Percentiles rank a stretch among this genome's conserved stretches.
These are phyloP conservation scores for Discostella stelligeroides DNA, from an alignment of 108 stramenopile species.

Conservation along the genomic window DNA sequence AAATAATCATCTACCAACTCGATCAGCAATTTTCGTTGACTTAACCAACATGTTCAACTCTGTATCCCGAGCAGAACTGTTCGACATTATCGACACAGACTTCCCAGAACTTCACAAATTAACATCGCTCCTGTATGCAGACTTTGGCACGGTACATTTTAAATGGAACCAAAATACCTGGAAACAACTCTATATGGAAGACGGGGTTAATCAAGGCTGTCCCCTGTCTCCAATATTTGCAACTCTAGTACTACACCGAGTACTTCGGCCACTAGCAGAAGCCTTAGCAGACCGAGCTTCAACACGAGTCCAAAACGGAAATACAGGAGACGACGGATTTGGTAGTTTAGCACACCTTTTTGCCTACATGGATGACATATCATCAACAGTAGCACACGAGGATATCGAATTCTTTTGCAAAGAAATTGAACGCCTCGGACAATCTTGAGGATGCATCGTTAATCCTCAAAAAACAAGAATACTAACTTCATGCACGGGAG, in stretches of 20 bases:
- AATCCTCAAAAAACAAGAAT: background rate
- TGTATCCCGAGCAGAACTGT: constrained; percentile 3
- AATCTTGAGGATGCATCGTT: background rate
- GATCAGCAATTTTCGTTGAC: constrained; percentile 21
- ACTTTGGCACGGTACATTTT: background rate
- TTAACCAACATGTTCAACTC: constrained; percentile 31
- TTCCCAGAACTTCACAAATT: constrained; percentile 6
- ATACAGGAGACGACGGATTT: background rate
- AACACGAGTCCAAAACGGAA: background rate
- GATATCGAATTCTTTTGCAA: background rate
- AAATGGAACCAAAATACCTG: constrained; percentile 1
- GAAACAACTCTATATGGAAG: background rate
- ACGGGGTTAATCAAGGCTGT: constrained; percentile 22
- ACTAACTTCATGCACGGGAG: background rate
- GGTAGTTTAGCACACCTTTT: background rate
- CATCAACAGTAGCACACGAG: background rate
- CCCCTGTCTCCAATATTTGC: constrained; percentile 25
- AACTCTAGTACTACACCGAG: constrained; percentile 7
- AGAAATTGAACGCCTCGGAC: background rate
- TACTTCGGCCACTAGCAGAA: background rate
- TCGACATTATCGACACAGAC: background rate
- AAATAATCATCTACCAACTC: background rate
- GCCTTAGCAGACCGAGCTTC: background rate
- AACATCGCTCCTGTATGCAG: background rate
- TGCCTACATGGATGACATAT: background rate